These are phyloP conservation scores for Podosphaera xanthii DNA, from an alignment of 2,329 filamentous ascomycete genomes.

Conservation along the genomic window DNA sequence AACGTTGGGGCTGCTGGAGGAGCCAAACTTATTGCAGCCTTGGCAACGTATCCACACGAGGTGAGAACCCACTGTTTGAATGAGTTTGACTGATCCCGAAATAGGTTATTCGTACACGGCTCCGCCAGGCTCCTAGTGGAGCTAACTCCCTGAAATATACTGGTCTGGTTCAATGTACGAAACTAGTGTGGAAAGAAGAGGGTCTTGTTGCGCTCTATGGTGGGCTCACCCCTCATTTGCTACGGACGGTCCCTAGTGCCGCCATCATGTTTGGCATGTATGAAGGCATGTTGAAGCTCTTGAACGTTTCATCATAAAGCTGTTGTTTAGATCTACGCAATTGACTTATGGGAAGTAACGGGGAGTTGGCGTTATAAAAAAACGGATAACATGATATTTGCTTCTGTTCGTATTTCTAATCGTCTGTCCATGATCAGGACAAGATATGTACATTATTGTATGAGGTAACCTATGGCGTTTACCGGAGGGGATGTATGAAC, in stretches of 20 bases:
- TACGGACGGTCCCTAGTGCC: slow-evolving; percentile 75
- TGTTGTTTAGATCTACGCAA: background rate
- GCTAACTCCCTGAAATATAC: slow-evolving; percentile 63
- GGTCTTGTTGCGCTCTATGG: slow-evolving; percentile 72
- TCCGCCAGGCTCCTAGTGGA: slow-evolving; percentile 62
- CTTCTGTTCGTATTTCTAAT: too few relatives aligned
- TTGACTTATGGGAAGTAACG: background rate
- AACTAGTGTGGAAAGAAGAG: slow-evolving; percentile 69
- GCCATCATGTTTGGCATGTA: slow-evolving; percentile 94
- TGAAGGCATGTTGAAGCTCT: slow-evolving; percentile 17
- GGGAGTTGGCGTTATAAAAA: background rate
- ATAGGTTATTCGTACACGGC: slow-evolving; percentile 56
- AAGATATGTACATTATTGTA: too few relatives aligned
- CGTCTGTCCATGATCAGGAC: too few relatives aligned
- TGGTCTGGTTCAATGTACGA: slow-evolving; percentile 72
- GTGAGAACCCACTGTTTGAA: slow-evolving; percentile 22
- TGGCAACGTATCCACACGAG: slow-evolving; percentile 83
- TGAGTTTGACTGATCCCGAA: background rate
- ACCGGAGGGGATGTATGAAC: too few relatives aligned
- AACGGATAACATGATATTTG: slow-evolving; percentile 1
- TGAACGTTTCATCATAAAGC: slow-evolving; percentile 12
- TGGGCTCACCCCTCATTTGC: slow-evolving; percentile 72
- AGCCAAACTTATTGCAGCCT: slow-evolving; percentile 66
- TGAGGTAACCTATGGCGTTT: too few relatives aligned
- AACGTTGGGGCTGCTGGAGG: slow-evolving; percentile 58